phyloP scores from a whole-genome alignment of 306 rosid species.

The Corylus avellana region DNA sequence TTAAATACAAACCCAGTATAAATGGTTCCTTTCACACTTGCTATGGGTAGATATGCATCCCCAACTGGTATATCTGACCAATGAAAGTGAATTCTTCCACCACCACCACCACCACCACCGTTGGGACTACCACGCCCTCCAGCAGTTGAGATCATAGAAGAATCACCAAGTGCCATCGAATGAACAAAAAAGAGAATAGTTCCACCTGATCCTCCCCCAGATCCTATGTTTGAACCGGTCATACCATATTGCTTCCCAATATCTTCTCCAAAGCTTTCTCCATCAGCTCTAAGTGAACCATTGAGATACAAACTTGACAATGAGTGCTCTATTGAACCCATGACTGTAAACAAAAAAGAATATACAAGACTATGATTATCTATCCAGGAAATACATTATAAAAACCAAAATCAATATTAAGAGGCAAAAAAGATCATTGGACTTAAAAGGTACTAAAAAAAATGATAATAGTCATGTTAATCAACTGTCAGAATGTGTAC shows the following conservation, averaged over 20 bases:
- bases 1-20: constrained; percentile 58
- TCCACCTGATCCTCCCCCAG: constrained; percentile 99
- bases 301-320: constrained; percentile 65
- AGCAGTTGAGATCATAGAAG: constrained; percentile 69
- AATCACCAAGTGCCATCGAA: constrained; percentile 55
- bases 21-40: constrained; percentile 75
- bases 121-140: constrained; percentile 86
- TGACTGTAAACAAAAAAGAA: constrained; percentile 49
- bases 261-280: constrained; percentile 79
- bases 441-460: neutral
- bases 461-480: neutral
- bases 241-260: constrained; percentile 39
- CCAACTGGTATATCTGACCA: constrained; percentile 84
- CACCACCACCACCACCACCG: constrained; percentile 97
- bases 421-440: neutral
- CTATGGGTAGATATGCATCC: constrained; percentile 85
- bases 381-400: constrained; percentile 4
- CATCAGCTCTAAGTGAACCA: constrained; percentile 85
- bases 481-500: neutral
- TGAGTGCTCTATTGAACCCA: constrained; percentile 93
- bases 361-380: neutral
- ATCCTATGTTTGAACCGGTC: constrained; percentile 60
- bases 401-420: neutral
- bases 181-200: constrained; percentile 82
- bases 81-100: constrained; percentile 97